These are phyloP conservation scores for Stemphylium lycopersici DNA, from an alignment of 2,329 filamentous ascomycete genomes.

Conservation along the genomic window DNA sequence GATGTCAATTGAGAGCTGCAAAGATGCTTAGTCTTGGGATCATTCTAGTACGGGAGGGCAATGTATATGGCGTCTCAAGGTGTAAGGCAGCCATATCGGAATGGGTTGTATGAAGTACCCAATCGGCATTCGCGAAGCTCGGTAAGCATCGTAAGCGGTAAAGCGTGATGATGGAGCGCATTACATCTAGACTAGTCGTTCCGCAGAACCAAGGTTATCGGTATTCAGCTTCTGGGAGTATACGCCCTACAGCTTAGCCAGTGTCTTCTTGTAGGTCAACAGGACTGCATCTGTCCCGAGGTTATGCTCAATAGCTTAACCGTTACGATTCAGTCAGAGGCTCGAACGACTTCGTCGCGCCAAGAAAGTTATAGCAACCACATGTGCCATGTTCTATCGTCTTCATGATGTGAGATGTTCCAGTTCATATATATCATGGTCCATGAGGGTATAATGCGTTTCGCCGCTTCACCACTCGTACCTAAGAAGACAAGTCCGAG, in stretches of 20 bases:
- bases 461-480: no score
- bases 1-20: background rate
- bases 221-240: background rate
- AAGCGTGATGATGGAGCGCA: background rate
- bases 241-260: background rate
- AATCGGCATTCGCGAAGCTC: constrained; percentile 14
- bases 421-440: no score
- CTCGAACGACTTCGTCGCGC: no score
- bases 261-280: background rate
- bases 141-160: constrained; percentile 6
- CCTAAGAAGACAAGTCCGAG: no score
- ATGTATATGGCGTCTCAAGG: background rate
- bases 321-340: no score
- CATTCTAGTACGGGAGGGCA: background rate
- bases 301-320: no score
- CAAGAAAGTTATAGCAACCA: no score
- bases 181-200: constrained; percentile 3
- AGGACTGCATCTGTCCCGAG: background rate
- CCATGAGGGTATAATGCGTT: no score
- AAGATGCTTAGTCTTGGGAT: no score
- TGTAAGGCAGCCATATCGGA: constrained; percentile 6
- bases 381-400: no score
- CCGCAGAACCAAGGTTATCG: constrained; percentile 1
- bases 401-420: no score
- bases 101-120: background rate